Evolutionary conservation across 2,329 filamentous ascomycete genomes (phyloP), one percentile per base, ranked within the genome.

Genomic region (Diaporthe aspalathi): DNA sequence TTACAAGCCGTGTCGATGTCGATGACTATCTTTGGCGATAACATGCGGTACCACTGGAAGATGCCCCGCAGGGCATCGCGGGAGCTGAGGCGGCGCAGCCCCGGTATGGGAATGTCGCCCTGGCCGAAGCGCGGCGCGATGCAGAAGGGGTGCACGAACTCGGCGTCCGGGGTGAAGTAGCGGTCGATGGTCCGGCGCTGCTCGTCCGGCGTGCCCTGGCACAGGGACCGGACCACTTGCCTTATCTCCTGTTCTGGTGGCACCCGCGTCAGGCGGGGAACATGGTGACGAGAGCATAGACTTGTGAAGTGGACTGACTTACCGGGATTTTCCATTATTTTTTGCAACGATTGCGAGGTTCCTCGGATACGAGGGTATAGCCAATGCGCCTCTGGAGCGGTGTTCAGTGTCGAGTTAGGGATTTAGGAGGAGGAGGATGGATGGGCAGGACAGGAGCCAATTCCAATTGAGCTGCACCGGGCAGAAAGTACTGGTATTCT

Each of bases 31-130:
- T 85, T 83, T 0, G 94, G 94, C 73, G 91, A 94, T 78, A 97
- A 84, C 74, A 95, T 92, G 77, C 94, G 93, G 81, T 97, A 95
- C 93, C 92, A 95, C 50, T 90, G 89, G 78, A 94, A 97, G 70
- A 97, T 91, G 75, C 87, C 85, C 60, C 88, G 83, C 22, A 97
- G 85, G 7, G 93, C 78, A 81, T 86, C 89, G 53, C 93, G 86
- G 12, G 92, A 95, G 74, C 91, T 88, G 29, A 88, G 69, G 1
- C 77, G 76, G 9, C 81, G 80, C 0, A 84, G 74, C 2, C 85
- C 75, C 1, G 84, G 86, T 1, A 88, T 20, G 35, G 9, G 32
- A 16, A 68, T 43, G 2, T 78, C 71, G 38, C 81, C 74, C 22
- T 83, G 78, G 4, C 79, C 78, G 74, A 90, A 88, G 8, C 84